phyloP scores from a whole-genome alignment of 1,284 basidiomycete species.

The Trichosporon inkin region DNA sequence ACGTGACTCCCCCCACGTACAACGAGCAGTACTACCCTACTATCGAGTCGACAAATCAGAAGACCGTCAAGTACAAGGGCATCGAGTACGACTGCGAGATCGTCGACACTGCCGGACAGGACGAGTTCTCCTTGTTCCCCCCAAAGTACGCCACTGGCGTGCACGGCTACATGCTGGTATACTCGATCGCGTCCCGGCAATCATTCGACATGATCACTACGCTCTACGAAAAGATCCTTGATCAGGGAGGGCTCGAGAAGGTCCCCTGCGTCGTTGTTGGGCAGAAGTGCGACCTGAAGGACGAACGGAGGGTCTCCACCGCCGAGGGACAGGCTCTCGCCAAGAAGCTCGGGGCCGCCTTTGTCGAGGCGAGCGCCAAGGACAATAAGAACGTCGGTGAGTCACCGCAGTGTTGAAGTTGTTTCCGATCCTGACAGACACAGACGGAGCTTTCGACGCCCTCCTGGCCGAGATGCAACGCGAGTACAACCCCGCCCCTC shows the following conservation, averaged over 20 bases:
- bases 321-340: constrained; percentile 75
- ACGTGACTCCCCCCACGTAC: constrained; percentile 62
- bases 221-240: constrained; percentile 94
- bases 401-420: constrained; percentile 46
- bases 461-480: constrained; percentile 72
- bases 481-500: constrained; percentile 47
- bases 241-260: constrained; percentile 82
- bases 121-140: constrained; percentile 79
- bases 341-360: constrained; percentile 66
- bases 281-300: constrained; percentile 80
- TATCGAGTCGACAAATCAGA: constrained; percentile 84
- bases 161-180: constrained; percentile 85
- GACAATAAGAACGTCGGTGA: constrained; percentile 81
- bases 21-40: constrained; percentile 89
- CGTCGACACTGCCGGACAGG: constrained; percentile 98
- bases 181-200: constrained; percentile 84
- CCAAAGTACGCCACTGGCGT: constrained; percentile 77
- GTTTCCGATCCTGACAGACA: not conserved
- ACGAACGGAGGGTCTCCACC: constrained; percentile 62
- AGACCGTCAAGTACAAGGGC: constrained; percentile 77
- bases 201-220: constrained; percentile 96
- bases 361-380: constrained; percentile 85
- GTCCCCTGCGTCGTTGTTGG: constrained; percentile 96
- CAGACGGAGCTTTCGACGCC: constrained; percentile 82
- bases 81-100: constrained; percentile 91